Conservation (phyloP, 306 rosid species). For the Biancaea sappan region DNA sequence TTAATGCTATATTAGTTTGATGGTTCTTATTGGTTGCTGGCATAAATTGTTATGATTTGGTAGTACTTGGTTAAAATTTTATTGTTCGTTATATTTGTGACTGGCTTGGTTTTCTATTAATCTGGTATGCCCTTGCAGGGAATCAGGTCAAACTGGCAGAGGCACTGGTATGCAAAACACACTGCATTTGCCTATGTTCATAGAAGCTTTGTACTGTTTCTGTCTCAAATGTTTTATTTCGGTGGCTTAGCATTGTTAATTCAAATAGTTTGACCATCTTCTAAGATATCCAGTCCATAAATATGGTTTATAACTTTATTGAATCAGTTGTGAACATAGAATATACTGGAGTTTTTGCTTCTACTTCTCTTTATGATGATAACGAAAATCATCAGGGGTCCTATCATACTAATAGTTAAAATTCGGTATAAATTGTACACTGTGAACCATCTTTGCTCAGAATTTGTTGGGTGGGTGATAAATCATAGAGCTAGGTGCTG, state of each 20-base stretch:
- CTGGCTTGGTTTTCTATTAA: conserved; percentile 27
- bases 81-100: not conserved
- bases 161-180: conserved; percentile 41
- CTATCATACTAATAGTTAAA: not conserved
- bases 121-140: conserved; percentile 40
- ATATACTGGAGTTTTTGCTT: not conserved
- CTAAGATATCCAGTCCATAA: not conserved
- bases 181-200: conserved; percentile 19
- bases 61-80: conserved; percentile 10
- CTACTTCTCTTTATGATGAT: conserved; percentile 8
- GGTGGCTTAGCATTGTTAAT: conserved; percentile 19
- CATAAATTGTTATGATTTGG: conserved; percentile 6
- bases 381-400: not conserved
- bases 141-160: conserved; percentile 49
- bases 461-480: conserved; percentile 20
- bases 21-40: conserved; percentile 9
- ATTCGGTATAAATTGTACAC: not conserved
- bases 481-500: conserved; percentile 14
- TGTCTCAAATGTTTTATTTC: conserved; percentile 15
- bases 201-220: conserved; percentile 2
- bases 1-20: conserved; percentile 10
- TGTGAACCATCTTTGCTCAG: not conserved
- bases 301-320: conserved; percentile 14
- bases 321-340: not conserved
- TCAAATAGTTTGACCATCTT: conserved; percentile 19